Evolutionary conservation across 2,329 filamentous ascomycete genomes (phyloP).

Genomic region (Colletotrichum sp.): DNA sequence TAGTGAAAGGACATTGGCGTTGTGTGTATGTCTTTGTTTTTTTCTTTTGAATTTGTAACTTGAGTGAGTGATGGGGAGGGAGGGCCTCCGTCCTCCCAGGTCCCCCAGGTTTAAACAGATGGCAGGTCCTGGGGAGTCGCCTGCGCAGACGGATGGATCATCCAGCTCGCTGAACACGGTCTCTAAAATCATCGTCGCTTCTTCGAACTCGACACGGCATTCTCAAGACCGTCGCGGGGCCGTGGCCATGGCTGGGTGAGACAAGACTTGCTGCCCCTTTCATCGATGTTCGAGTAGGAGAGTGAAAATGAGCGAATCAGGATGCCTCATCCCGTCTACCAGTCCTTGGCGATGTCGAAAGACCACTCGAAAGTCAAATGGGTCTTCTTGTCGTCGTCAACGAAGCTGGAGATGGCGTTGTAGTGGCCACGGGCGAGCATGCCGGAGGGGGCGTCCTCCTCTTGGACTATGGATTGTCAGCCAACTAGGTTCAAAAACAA

Average conservation of each 20-base stretch:
- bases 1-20: not conserved
- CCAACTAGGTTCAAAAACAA: not conserved
- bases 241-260: not conserved
- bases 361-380: constrained; percentile 95
- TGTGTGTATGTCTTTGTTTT: not conserved
- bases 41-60: not conserved
- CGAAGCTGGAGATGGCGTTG: constrained; percentile 85
- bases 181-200: not conserved
- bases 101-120: not conserved
- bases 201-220: not conserved
- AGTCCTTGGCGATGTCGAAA: constrained; percentile 97
- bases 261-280: not conserved
- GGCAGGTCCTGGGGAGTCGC: not conserved
- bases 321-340: constrained; percentile 56
- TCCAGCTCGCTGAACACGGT: not conserved
- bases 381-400: constrained; percentile 91
- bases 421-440: constrained; percentile 93
- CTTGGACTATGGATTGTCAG: constrained; percentile 67
- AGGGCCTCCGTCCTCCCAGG: not conserved
- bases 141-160: not conserved
- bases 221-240: not conserved
- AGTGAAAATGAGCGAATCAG: not conserved
- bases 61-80: not conserved
- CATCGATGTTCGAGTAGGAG: not conserved
- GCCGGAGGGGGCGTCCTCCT: constrained; percentile 90